Conservation (phyloP, 2,329 filamentous ascomycete species). For the Clarireedia paspali region DNA sequence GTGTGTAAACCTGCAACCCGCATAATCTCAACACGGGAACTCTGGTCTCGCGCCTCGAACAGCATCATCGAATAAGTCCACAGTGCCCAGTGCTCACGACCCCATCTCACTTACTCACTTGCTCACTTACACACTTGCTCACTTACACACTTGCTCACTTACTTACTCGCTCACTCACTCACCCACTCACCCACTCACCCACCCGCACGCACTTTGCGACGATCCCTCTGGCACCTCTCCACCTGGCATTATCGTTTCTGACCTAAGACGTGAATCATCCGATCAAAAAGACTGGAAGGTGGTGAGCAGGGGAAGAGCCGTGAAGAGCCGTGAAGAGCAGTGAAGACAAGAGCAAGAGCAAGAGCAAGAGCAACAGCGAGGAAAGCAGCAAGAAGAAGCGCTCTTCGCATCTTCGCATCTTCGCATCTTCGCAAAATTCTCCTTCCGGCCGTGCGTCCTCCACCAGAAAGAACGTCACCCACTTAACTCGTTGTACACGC, state of each 20-base stretch:
- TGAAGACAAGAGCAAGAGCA: background rate
- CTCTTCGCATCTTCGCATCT: background rate
- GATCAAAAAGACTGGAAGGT: background rate
- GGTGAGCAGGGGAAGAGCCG: background rate
- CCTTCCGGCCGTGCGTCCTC: background rate
- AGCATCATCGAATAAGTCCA: too few relatives aligned
- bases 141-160: too few relatives aligned
- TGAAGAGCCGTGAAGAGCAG: background rate
- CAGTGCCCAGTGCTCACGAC: too few relatives aligned
- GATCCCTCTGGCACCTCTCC: too few relatives aligned
- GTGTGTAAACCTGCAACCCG: background rate
- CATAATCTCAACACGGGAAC: background rate
- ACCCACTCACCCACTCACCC: too few relatives aligned
- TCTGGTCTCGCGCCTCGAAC: too few relatives aligned
- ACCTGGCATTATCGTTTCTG: background rate
- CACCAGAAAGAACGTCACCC: background rate
- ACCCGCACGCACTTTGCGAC: too few relatives aligned
- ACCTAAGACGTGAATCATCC: constrained; percentile 9
- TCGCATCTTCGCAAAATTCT: background rate
- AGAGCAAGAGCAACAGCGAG: background rate
- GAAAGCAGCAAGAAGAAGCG: background rate
- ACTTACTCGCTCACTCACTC: too few relatives aligned
- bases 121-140: too few relatives aligned
- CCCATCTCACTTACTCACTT: too few relatives aligned
- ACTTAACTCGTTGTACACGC: background rate